These are phyloP conservation scores for Aspergillus floridensis DNA, from an alignment of 2,329 filamentous ascomycete genomes.

Conservation along the genomic window DNA sequence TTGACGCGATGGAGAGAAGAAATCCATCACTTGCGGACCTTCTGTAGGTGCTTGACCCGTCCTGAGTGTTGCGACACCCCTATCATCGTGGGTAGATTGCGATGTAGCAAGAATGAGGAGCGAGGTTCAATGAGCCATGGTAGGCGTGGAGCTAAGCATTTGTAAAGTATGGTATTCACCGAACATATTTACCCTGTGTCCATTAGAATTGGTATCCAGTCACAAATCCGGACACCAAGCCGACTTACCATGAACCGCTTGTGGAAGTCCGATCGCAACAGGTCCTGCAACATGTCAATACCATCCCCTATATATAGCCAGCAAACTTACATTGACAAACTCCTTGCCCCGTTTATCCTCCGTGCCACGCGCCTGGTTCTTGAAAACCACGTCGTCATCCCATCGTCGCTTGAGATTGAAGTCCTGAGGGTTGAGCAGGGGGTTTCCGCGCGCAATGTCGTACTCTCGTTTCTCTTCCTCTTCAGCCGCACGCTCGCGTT, in stretches of 20 bases:
- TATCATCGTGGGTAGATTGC: too few relatives aligned
- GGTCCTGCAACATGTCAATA: constrained; percentile 56
- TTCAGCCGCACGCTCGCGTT: constrained; percentile 73
- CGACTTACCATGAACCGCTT: constrained; percentile 81
- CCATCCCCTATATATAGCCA: neutral
- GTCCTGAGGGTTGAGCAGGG: constrained; percentile 80
- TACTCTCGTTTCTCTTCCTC: constrained; percentile 81
- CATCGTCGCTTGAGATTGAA: constrained; percentile 84
- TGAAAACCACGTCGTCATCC: constrained; percentile 99
- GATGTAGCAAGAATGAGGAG: too few relatives aligned
- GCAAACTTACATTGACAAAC: constrained; percentile 81
- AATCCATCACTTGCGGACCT: neutral
- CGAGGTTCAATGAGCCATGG: too few relatives aligned
- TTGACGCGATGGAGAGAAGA: too few relatives aligned
- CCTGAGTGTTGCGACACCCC: too few relatives aligned
- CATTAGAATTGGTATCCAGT: neutral
- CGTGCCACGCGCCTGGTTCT: constrained; percentile 93
- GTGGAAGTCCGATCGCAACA: constrained; percentile 94
- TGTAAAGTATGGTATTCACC: constrained; percentile 25
- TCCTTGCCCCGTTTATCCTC: constrained; percentile 91
- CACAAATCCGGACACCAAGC: neutral
- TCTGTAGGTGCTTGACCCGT: too few relatives aligned
- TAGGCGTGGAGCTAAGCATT: too few relatives aligned
- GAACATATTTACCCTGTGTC: constrained; percentile 49
- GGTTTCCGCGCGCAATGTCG: constrained; percentile 90